These are phyloP conservation scores for Cercospora zeae-maydis DNA, from an alignment of 2,329 filamentous ascomycete genomes.

Conservation along the genomic window DNA sequence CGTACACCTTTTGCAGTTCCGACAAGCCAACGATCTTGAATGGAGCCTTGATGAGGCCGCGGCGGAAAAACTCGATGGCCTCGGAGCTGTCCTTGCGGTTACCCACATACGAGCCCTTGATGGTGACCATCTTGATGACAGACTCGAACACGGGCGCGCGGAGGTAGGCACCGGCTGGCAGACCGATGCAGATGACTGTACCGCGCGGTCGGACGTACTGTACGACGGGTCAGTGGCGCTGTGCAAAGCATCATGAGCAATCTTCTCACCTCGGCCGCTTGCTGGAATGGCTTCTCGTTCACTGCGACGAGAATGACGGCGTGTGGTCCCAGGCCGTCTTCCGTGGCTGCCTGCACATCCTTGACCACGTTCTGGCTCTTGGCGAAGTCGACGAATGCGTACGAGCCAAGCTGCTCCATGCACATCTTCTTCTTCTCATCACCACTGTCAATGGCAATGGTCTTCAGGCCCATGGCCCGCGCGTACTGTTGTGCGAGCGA, in stretches of 20 bases:
- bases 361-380: slow-evolving; percentile 72
- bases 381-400: slow-evolving; percentile 74
- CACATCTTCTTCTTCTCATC: slow-evolving; percentile 72
- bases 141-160: slow-evolving; percentile 84
- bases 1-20: slow-evolving; percentile 75
- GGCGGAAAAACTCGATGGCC: slow-evolving; percentile 82
- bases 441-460: slow-evolving; percentile 79
- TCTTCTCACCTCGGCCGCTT: slow-evolving; percentile 62
- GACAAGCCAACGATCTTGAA: slow-evolving; percentile 81
- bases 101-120: slow-evolving; percentile 90
- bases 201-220: slow-evolving; percentile 79
- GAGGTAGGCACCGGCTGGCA: slow-evolving; percentile 76
- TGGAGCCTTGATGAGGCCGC: slow-evolving; percentile 80
- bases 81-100: slow-evolving; percentile 85
- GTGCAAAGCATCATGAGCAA: neutral
- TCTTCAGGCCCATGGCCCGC: slow-evolving; percentile 79
- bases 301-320: slow-evolving; percentile 84
- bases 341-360: slow-evolving; percentile 77
- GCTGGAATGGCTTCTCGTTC: slow-evolving; percentile 89
- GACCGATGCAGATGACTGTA: slow-evolving; percentile 80
- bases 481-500: slow-evolving; percentile 81
- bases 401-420: slow-evolving; percentile 63
- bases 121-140: slow-evolving; percentile 66
- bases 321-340: slow-evolving; percentile 78
- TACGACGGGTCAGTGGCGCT: slow-evolving; percentile 8